A percentile compares a stretch with the other conserved stretches of the same genome.
Conservation (phyloP, 306 rosid genomes). For the Rosa rugosa region DNA sequence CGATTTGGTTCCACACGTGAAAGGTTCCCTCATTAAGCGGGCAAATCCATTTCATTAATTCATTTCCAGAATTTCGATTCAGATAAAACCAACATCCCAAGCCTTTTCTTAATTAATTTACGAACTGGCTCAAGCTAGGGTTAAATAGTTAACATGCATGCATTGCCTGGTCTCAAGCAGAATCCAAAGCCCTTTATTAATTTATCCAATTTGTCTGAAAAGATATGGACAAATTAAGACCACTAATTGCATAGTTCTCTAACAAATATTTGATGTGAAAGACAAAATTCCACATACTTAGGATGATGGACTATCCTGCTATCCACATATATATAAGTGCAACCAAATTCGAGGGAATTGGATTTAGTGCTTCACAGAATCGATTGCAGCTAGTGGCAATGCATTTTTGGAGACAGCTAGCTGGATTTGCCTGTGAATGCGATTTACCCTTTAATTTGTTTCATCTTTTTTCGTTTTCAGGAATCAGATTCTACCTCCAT, state of each 20-base stretch:
- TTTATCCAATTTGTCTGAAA: neutral
- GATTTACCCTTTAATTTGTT: neutral
- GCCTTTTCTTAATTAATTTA: neutral
- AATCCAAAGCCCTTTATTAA: constrained; percentile 27
- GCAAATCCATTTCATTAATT: constrained; percentile 6
- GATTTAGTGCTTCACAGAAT: neutral
- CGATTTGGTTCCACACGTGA: constrained; percentile 27
- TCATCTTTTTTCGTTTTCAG: neutral
- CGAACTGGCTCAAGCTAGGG: neutral
- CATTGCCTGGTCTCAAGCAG: constrained; percentile 17
- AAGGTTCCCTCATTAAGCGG: constrained; percentile 3
- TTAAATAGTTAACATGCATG: neutral
- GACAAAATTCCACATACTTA: neutral
- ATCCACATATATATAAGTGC: neutral
- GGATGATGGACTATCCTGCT: neutral
- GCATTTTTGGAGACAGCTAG: constrained; percentile 7
- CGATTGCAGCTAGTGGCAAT: constrained; percentile 4
- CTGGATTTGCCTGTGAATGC: neutral
- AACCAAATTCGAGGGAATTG: neutral
- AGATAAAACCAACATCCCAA: constrained; percentile 10
- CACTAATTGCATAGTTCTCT: neutral
- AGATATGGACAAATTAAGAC: constrained; percentile 4
- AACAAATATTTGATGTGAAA: neutral
- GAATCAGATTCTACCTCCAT: constrained; percentile 4
- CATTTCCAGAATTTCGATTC: neutral